These are phyloP conservation scores for Boletus hoseneyae DNA, from an alignment of 1,284 basidiomycete genomes.

Conservation along the genomic window DNA sequence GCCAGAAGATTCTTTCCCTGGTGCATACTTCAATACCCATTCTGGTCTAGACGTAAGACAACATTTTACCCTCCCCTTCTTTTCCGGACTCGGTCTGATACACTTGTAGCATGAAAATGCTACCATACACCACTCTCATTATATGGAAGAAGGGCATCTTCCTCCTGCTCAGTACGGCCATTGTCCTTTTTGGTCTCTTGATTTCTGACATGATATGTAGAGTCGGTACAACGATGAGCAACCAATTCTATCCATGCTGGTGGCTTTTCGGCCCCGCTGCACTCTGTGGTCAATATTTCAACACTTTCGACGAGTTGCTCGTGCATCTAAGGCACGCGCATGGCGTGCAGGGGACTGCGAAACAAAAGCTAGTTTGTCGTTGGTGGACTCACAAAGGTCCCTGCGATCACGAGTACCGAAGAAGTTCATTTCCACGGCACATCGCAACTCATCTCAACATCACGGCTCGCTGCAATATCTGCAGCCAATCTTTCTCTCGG, in stretches of 20 bases:
- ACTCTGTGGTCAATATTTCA: not conserved
- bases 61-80: too few species aligned
- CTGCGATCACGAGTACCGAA: not conserved
- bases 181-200: not conserved
- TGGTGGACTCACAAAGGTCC: not conserved
- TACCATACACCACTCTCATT: not conserved
- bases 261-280: constrained; percentile 2
- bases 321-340: not conserved
- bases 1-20: too few species aligned
- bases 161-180: not conserved
- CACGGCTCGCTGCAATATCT: not conserved
- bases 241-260: constrained; percentile 4
- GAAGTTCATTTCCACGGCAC: constrained; percentile 3
- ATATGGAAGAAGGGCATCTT: not conserved
- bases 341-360: not conserved
- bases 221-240: not conserved
- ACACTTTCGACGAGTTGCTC: constrained; percentile 2
- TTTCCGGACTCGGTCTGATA: not conserved
- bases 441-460: not conserved
- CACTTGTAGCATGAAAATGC: not conserved
- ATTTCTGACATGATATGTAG: not conserved
- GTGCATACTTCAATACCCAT: not conserved
- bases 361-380: not conserved
- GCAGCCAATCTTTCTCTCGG: constrained; percentile 1
- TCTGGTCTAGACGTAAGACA: not conserved